Conservation (phyloP, 345 rosid species). For the Punica granatum region DNA sequence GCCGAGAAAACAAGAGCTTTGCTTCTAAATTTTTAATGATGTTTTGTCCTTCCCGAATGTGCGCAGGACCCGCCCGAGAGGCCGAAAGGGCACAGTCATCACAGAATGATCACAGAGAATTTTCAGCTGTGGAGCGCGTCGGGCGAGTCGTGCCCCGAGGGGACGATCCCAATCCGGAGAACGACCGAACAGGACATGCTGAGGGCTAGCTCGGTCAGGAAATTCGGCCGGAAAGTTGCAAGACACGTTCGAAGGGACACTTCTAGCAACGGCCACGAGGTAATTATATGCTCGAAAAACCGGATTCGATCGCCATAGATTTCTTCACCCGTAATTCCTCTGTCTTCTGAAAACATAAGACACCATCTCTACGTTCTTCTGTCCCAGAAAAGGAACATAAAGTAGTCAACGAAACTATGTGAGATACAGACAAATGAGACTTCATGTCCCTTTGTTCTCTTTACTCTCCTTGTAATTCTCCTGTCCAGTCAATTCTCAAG, state of each 20-base stretch:
- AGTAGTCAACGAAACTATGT: not conserved
- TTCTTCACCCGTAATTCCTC: not conserved
- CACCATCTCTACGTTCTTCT: too few relatives aligned
- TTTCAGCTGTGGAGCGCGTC: constrained; percentile 70
- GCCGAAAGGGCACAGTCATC: constrained; percentile 40
- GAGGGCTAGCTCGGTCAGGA: constrained; percentile 55
- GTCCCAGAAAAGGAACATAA: not conserved
- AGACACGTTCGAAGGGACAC: constrained; percentile 74
- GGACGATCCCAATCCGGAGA: constrained; percentile 86
- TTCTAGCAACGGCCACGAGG: constrained; percentile 83
- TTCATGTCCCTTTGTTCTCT: not conserved
- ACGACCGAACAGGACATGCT: constrained; percentile 72
- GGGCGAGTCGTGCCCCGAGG: constrained; percentile 83
- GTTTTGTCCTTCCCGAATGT: not conserved
- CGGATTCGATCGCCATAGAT: not conserved
- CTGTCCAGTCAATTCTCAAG: too few relatives aligned
- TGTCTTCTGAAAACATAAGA: not conserved
- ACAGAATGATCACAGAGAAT: constrained; percentile 24
- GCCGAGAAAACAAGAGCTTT: not conserved
- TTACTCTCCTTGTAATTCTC: too few relatives aligned
- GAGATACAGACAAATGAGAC: not conserved
- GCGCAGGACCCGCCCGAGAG: constrained; percentile 80
- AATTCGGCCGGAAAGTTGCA: constrained; percentile 62
- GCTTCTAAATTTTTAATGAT: not conserved
- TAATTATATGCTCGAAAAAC: constrained; percentile 11